Evolutionary conservation across 2,329 filamentous ascomycete genomes (phyloP).

Genomic region (Trichoderma endophyticum): DNA sequence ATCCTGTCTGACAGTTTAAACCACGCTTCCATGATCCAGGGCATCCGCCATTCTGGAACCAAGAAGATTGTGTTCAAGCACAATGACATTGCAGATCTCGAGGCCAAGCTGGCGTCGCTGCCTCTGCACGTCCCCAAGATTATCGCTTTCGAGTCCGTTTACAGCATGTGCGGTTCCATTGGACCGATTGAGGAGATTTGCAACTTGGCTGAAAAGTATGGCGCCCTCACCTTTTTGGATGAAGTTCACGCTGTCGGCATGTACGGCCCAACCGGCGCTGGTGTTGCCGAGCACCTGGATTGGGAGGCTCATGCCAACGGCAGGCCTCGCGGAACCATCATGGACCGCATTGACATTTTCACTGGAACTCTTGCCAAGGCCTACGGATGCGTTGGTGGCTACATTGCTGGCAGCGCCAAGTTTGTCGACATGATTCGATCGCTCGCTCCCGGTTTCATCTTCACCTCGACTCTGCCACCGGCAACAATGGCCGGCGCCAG

Average conservation of each 20-base stretch:
- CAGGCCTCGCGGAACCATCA: slow-evolving; percentile 73
- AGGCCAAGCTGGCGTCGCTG: slow-evolving; percentile 85
- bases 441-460: slow-evolving; percentile 95
- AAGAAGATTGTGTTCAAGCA: slow-evolving; percentile 99
- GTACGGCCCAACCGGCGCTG: slow-evolving; percentile 94
- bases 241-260: slow-evolving; percentile 99
- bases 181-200: slow-evolving; percentile 95
- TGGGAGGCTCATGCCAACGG: slow-evolving; percentile 81
- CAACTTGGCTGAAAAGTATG: slow-evolving; percentile 95
- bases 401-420: slow-evolving; percentile 85
- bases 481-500: slow-evolving; percentile 95
- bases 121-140: slow-evolving; percentile 88
- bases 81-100: slow-evolving; percentile 90
- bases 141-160: slow-evolving; percentile 97
- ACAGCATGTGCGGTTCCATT: slow-evolving; percentile 98
- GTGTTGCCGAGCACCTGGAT: slow-evolving; percentile 95
- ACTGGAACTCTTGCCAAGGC: slow-evolving; percentile 96
- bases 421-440: slow-evolving; percentile 93
- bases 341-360: slow-evolving; percentile 97
- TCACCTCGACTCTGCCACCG: slow-evolving; percentile 93
- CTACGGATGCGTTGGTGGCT: slow-evolving; percentile 95
- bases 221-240: slow-evolving; percentile 93
- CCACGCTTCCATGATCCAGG: slow-evolving; percentile 99
- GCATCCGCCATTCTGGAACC: slow-evolving; percentile 93
- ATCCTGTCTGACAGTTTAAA: slow-evolving; percentile 97